phyloP scores from a whole-genome alignment of 805 yeast species.

The Pichia nakasei region DNA sequence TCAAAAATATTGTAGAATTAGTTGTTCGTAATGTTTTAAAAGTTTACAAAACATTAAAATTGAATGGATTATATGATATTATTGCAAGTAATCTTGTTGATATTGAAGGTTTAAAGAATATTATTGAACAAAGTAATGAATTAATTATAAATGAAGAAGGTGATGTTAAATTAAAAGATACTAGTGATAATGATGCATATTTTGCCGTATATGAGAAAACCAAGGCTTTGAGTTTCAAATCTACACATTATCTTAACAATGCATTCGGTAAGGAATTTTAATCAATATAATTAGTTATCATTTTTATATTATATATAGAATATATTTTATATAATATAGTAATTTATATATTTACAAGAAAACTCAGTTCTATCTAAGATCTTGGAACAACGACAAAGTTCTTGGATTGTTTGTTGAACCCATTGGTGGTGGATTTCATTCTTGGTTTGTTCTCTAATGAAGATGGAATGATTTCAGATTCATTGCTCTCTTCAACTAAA shows the following conservation, averaged over 20 bases:
- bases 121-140: slow-evolving; percentile 5
- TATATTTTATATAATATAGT: too few relatives aligned
- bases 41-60: slow-evolving; percentile 17
- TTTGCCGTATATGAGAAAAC: slow-evolving; percentile 64
- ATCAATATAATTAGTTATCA: neutral
- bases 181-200: slow-evolving; percentile 44
- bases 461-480: neutral
- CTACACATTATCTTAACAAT: slow-evolving; percentile 46
- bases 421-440: slow-evolving; percentile 22
- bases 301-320: neutral
- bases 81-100: neutral
- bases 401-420: slow-evolving; percentile 23
- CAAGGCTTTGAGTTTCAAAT: slow-evolving; percentile 53
- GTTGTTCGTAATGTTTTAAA: slow-evolving; percentile 20
- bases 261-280: slow-evolving; percentile 23
- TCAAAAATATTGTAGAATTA: slow-evolving; percentile 18
- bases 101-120: slow-evolving; percentile 22
- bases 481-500: slow-evolving; percentile 6
- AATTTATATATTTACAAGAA: neutral
- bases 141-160: slow-evolving; percentile 18
- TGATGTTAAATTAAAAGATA: slow-evolving; percentile 39
- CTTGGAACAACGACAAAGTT: slow-evolving; percentile 28
- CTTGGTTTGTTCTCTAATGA: slow-evolving; percentile 18
- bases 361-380: slow-evolving; percentile 12
- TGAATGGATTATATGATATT: slow-evolving; percentile 13